Percentiles rank a stretch among this genome's conserved stretches.
phyloP scores from a whole-genome alignment of 169 alveolate genomes.

The Perkinsus olseni region DNA sequence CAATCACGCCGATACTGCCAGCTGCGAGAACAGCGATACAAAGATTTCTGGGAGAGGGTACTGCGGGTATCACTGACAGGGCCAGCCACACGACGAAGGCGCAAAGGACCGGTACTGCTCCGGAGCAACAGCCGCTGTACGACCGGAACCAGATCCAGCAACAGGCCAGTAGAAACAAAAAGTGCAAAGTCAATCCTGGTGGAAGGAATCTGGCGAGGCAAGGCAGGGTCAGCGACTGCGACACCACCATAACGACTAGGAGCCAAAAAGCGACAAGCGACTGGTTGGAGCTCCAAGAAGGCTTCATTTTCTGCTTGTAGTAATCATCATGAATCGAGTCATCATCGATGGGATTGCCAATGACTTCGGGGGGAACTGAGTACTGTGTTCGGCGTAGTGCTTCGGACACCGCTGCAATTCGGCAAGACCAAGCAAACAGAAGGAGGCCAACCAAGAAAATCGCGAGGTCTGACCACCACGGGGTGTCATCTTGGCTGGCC shows the following conservation, averaged over 20 bases:
- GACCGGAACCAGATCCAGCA: background rate
- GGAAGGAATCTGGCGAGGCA: background rate
- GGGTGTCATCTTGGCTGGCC: background rate
- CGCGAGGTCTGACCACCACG: background rate
- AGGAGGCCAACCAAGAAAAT: background rate
- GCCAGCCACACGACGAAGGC: background rate
- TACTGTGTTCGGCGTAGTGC: background rate
- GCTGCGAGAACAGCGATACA: background rate
- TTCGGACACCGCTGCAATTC: background rate
- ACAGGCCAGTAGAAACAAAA: background rate
- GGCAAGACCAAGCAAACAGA: background rate
- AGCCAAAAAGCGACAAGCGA: background rate
- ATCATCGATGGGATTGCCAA: background rate
- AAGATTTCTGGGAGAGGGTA: background rate
- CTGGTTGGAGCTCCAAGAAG: background rate
- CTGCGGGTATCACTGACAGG: background rate
- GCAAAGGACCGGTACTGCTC: background rate
- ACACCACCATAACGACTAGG: background rate
- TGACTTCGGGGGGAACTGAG: background rate
- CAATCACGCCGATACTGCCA: background rate
- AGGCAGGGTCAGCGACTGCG: background rate
- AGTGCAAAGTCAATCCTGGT: background rate
- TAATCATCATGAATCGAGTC: background rate
- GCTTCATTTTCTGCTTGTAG: background rate
- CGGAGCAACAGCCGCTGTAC: background rate